Evolutionary conservation across 2,329 filamentous ascomycete species (phyloP), one percentile per base, ranked within the genome.

Genomic region (Biscogniauxia marginata): DNA sequence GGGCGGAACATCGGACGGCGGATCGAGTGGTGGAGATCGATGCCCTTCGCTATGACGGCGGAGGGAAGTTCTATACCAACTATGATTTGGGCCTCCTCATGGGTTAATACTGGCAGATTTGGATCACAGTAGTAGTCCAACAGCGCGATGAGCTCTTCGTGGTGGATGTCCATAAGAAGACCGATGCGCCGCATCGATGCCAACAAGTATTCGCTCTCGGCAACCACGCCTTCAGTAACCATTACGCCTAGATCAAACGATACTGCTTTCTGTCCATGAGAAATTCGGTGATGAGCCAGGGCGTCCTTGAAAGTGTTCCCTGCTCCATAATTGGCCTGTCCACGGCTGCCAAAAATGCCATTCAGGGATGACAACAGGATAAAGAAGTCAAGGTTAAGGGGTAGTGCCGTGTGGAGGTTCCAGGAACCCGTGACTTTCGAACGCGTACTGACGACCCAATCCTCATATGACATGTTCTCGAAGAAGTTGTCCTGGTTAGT

Each of bases 91-190:
- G 49, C 52, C 6, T 57, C 48, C 1, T 46, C 52, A 19, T 53
- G 18, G 1, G 43, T 1, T 1, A 55, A 25, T n/a, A 60, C 11
- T 13, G 57, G 49, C 2, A 55, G 13, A 1, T 7, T 20, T 8
- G 54, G 52, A 11, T 57, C 55, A 39, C 57, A 60, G 21, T 60
- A 60, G 25, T 55, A 51, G 8, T 59, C 57, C 2, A 57, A 7
- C 2, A 60, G 30, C 1, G 57, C 55, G 1, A 52, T 6, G 1
- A 54, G 23, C 22, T 58, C 52, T 1, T n/a, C 19, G 6, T 55
- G 45, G 7, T 16, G 21, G 5, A 60, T 49, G 11, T 60, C 58
- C 53, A 58, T 58, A 4, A 58, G 44, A 4, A 44, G 46, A 1
- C 53, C 50, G 7, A 59, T 22, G 2, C 56, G 56, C 4, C 53